phyloP scores from a whole-genome alignment of 148 eudicot species.

The Chenopodium berlandieri region DNA sequence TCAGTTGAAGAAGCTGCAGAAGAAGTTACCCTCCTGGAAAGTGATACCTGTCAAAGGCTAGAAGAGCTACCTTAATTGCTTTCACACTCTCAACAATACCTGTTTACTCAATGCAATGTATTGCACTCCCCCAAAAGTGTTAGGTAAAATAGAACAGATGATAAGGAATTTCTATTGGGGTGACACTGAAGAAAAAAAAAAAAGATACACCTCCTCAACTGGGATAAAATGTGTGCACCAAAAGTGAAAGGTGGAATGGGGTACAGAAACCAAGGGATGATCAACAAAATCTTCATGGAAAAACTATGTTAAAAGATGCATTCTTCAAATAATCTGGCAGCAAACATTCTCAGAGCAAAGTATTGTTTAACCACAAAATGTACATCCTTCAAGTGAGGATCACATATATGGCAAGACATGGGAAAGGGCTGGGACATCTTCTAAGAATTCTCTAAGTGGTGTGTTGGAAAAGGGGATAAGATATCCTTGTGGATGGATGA shows the following conservation, averaged over 20 bases:
- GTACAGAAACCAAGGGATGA: background rate
- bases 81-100: background rate
- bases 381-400: no score
- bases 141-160: background rate
- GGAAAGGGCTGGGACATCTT: no score
- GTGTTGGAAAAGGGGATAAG: no score
- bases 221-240: background rate
- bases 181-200: background rate
- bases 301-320: background rate
- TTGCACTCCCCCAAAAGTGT: background rate
- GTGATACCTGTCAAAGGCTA: background rate
- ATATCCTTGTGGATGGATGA: no score
- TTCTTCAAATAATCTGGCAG: background rate
- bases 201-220: background rate
- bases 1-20: background rate
- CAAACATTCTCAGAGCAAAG: background rate
- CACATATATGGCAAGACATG: no score
- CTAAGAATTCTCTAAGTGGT: no score
- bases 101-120: background rate
- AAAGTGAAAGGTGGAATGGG: background rate
- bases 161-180: background rate
- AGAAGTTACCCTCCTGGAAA: background rate
- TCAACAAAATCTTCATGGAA: background rate
- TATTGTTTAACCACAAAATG: background rate
- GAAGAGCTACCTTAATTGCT: background rate